Evolutionary conservation across 2,329 filamentous ascomycete species (phyloP).

Genomic region (Calonectria hawksworthii): DNA sequence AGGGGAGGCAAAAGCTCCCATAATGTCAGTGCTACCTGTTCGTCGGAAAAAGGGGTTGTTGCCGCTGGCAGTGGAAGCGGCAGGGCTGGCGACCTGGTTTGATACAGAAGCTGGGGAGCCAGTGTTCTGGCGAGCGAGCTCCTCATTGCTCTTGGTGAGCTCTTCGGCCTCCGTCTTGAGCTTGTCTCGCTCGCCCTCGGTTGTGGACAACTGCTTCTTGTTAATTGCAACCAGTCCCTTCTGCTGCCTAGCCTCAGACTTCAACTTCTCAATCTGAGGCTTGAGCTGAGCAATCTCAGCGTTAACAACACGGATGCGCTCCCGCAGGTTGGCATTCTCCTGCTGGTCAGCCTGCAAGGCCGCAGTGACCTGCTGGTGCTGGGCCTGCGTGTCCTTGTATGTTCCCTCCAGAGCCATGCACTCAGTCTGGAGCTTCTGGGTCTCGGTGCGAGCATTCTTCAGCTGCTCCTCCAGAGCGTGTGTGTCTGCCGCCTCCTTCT

Average conservation of each 20-base stretch:
- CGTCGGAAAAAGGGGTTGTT: conserved; percentile 97
- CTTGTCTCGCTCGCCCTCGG: conserved; percentile 90
- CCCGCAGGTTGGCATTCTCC: conserved; percentile 88
- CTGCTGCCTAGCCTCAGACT: conserved; percentile 91
- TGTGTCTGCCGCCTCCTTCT: conserved; percentile 92
- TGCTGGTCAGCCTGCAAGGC: conserved; percentile 88
- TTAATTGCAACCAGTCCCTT: conserved; percentile 98
- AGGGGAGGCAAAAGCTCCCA: conserved; percentile 66
- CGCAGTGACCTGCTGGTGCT: conserved; percentile 82
- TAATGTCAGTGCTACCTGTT: conserved; percentile 72
- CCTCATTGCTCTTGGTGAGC: conserved; percentile 74
- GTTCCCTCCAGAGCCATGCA: conserved; percentile 85
- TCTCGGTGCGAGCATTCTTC: conserved; percentile 81
- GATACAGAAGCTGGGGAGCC: conserved; percentile 63
- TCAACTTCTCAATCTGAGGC: conserved; percentile 93
- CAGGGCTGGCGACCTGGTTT: conserved; percentile 76
- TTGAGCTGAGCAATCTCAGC: conserved; percentile 86
- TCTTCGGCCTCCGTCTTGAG: conserved; percentile 84
- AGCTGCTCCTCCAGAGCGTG: conserved; percentile 89
- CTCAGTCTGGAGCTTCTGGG: conserved; percentile 86
- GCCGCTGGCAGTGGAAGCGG: conserved; percentile 76
- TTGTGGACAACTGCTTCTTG: conserved; percentile 95
- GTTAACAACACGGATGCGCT: conserved; percentile 88
- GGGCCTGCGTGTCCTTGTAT: conserved; percentile 84
- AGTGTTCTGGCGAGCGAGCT: conserved; percentile 66